Conservation (phyloP, 202 grass and related monocot genomes). For the Cymbopogon flexuosus region DNA sequence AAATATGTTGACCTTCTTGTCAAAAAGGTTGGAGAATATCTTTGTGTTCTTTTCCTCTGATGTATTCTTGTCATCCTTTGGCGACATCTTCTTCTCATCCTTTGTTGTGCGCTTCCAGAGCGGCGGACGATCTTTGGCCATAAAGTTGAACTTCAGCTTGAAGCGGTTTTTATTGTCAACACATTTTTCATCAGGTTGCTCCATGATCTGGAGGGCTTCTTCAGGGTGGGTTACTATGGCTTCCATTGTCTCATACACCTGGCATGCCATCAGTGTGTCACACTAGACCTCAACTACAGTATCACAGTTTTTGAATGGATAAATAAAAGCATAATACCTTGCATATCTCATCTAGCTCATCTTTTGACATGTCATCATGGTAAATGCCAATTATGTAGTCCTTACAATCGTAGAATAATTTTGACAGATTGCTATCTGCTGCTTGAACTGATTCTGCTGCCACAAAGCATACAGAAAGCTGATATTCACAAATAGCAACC, state of each 20-base stretch:
- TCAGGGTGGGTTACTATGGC: constrained; percentile 74
- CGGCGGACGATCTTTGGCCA: constrained; percentile 63
- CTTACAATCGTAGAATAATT: constrained; percentile 81
- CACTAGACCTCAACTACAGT: not conserved
- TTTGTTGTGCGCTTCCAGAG: constrained; percentile 65
- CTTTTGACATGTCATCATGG: constrained; percentile 55
- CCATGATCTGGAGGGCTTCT: constrained; percentile 63
- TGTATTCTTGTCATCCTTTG: constrained; percentile 49
- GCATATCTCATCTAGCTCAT: constrained; percentile 81
- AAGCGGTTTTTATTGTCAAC: constrained; percentile 59
- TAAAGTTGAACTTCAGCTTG: constrained; percentile 66
- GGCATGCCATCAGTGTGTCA: not conserved
- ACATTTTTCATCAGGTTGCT: constrained; percentile 56
- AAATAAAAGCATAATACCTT: constrained; percentile 55
- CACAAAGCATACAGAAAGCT: constrained; percentile 77
- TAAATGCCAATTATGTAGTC: constrained; percentile 58
- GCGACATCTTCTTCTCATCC: constrained; percentile 51
- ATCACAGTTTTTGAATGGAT: not conserved
- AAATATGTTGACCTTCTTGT: constrained; percentile 70
- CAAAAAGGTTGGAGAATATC: constrained; percentile 63
- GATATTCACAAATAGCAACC: constrained; percentile 45
- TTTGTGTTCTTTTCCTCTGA: constrained; percentile 46
- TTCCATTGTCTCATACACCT: constrained; percentile 92
- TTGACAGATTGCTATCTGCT: constrained; percentile 54
- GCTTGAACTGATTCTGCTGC: constrained; percentile 54